These are phyloP conservation scores for Pelargonium citronellum DNA, from an alignment of 441 rosid species.

Conservation along the genomic window DNA sequence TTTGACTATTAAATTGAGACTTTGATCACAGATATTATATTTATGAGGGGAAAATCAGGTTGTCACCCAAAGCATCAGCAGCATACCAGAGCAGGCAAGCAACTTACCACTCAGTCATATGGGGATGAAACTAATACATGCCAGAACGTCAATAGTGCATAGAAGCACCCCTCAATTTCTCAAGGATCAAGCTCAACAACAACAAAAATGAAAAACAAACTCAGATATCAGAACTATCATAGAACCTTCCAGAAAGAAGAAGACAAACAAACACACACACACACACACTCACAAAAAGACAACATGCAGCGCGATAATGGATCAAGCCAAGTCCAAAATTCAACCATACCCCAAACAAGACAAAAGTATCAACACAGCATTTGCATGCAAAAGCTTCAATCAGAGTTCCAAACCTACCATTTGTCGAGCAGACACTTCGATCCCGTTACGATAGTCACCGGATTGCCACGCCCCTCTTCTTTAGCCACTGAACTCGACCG, in stretches of 20 bases:
- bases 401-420: conserved; percentile 18
- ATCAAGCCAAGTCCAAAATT: neutral
- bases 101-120: too few relatives aligned
- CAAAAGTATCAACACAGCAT: conserved; percentile 10
- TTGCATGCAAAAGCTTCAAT: conserved; percentile 15
- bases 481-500: conserved; percentile 3
- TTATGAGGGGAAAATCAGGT: neutral
- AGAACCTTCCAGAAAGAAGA: neutral
- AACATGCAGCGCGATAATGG: neutral
- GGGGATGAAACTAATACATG: neutral
- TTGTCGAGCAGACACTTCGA: neutral
- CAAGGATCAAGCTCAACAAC: neutral
- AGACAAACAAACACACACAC: neutral
- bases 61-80: neutral
- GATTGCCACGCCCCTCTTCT: too few relatives aligned
- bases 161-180: neutral
- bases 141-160: neutral
- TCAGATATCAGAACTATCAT: neutral
- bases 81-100: neutral
- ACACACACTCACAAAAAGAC: neutral
- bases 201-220: neutral
- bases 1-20: neutral
- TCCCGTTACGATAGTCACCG: too few relatives aligned
- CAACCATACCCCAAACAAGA: neutral
- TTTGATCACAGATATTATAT: neutral